Conservation (phyloP, 495 filamentous ascomycete species). For the Cudoniella acicularis region DNA sequence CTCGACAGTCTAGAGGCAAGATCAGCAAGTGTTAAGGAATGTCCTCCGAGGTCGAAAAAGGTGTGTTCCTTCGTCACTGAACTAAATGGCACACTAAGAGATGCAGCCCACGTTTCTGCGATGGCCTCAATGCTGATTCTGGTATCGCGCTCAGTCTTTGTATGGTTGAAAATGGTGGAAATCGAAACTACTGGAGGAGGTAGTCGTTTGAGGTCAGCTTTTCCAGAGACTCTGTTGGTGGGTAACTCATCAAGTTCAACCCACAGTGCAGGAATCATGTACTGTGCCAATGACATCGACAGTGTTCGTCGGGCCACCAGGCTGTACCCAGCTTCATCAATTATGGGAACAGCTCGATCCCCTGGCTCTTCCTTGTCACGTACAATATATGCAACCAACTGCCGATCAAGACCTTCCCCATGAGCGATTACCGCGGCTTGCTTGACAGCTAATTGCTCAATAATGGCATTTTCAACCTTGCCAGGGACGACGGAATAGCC, state of each 20-base stretch:
- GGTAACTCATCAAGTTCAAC: slow-evolving; percentile 57
- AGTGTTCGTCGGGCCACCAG: slow-evolving; percentile 52
- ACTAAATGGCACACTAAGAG: slow-evolving; percentile 49
- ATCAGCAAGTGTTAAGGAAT: slow-evolving; percentile 64
- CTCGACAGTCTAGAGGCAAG: slow-evolving; percentile 54
- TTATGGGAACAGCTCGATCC: slow-evolving; percentile 49
- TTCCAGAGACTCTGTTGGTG: slow-evolving; percentile 64
- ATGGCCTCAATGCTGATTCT: slow-evolving; percentile 51
- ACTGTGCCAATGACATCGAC: slow-evolving; percentile 56
- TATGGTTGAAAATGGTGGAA: slow-evolving; percentile 26
- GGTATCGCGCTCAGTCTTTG: slow-evolving; percentile 14
- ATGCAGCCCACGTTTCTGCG: slow-evolving; percentile 55
- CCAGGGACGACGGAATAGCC: slow-evolving; percentile 66
- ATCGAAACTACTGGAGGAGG: slow-evolving; percentile 46
- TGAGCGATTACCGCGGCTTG: slow-evolving; percentile 57
- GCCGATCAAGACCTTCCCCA: slow-evolving; percentile 62
- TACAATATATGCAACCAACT: slow-evolving; percentile 66
- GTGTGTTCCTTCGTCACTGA: slow-evolving; percentile 57
- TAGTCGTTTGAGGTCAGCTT: slow-evolving; percentile 60
- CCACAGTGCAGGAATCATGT: slow-evolving; percentile 70
- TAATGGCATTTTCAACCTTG: slow-evolving; percentile 60
- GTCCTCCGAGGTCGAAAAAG: slow-evolving; percentile 69
- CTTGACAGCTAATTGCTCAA: slow-evolving; percentile 54
- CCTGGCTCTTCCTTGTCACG: slow-evolving; percentile 47
- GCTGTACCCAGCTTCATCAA: slow-evolving; percentile 58